Conservation (phyloP, 2,329 filamentous ascomycete genomes). For the Aspergillus ochraceus region DNA sequence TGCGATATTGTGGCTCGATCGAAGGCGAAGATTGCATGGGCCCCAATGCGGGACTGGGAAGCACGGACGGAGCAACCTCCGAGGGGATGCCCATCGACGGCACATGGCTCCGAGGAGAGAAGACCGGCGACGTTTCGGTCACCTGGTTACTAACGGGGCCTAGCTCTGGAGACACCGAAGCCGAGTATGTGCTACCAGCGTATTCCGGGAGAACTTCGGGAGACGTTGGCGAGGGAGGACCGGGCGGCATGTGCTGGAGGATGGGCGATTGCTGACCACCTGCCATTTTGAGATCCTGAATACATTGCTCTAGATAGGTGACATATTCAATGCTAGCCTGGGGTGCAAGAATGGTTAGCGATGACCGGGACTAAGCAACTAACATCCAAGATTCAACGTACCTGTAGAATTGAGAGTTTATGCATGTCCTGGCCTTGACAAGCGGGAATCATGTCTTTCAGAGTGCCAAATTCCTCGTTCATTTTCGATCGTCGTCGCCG, state of each 20-base stretch:
- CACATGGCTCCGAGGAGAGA: constrained; percentile 32
- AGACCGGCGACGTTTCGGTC: constrained; percentile 31
- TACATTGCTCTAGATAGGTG: constrained; percentile 87
- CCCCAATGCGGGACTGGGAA: constrained; percentile 38
- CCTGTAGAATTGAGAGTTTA: constrained; percentile 92
- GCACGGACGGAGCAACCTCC: constrained; percentile 32
- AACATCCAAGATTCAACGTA: constrained; percentile 43
- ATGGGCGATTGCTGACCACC: constrained; percentile 22
- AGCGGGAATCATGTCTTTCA: constrained; percentile 94
- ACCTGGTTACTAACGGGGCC: constrained; percentile 22
- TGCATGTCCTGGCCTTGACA: constrained; percentile 96
- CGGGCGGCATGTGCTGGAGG: constrained; percentile 17
- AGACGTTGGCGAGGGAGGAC: constrained; percentile 38
- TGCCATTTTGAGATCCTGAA: constrained; percentile 71
- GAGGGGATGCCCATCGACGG: constrained; percentile 21
- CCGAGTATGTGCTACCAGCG: constrained; percentile 30
- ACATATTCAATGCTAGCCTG: constrained; percentile 96
- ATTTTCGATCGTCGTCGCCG: constrained; percentile 88
- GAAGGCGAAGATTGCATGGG: constrained; percentile 28
- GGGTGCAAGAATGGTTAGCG: not conserved
- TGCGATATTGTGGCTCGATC: constrained; percentile 31
- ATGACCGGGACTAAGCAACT: constrained; percentile 4
- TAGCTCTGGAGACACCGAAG: constrained; percentile 38
- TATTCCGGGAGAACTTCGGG: constrained; percentile 31
- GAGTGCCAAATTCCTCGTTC: constrained; percentile 94